phyloP scores from a whole-genome alignment of 2,329 filamentous ascomycete species.

The Metarhizium brunneum region DNA sequence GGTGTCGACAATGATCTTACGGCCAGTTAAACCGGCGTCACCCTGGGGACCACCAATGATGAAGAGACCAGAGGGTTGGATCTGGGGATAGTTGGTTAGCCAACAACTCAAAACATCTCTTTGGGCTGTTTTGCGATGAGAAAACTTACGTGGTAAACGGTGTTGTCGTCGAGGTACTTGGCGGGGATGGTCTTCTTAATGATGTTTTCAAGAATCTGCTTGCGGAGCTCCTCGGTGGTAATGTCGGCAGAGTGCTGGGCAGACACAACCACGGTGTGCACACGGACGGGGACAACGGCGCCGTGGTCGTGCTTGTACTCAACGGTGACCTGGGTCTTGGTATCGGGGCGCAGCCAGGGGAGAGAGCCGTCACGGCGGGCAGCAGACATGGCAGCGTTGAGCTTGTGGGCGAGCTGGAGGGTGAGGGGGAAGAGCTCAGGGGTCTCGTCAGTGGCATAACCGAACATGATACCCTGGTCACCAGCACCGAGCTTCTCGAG shows the following conservation, averaged over 20 bases:
- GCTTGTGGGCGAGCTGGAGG: conserved; percentile 88
- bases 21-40: conserved; percentile 95
- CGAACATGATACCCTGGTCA: conserved; percentile 99
- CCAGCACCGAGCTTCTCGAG: conserved; percentile 96
- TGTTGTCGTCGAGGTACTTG: conserved; percentile 85
- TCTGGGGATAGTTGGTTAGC: conserved; percentile 72
- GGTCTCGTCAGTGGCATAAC: conserved; percentile 98
- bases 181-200: conserved; percentile 89
- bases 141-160: conserved; percentile 77
- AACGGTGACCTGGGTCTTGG: conserved; percentile 98
- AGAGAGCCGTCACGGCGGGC: conserved; percentile 81
- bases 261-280: conserved; percentile 94
- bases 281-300: conserved; percentile 82
- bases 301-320: conserved; percentile 97
- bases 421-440: conserved; percentile 94
- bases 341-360: conserved; percentile 94
- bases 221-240: conserved; percentile 82
- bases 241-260: conserved; percentile 89
- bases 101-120: not conserved
- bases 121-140: not conserved
- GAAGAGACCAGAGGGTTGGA: conserved; percentile 97
- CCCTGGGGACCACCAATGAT: conserved; percentile 99
- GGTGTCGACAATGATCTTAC: conserved; percentile 99
- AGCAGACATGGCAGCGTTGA: conserved; percentile 88
- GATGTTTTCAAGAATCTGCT: conserved; percentile 96